phyloP scores from a whole-genome alignment of 1,284 basidiomycete genomes.

The Schizopora paradoxa region DNA sequence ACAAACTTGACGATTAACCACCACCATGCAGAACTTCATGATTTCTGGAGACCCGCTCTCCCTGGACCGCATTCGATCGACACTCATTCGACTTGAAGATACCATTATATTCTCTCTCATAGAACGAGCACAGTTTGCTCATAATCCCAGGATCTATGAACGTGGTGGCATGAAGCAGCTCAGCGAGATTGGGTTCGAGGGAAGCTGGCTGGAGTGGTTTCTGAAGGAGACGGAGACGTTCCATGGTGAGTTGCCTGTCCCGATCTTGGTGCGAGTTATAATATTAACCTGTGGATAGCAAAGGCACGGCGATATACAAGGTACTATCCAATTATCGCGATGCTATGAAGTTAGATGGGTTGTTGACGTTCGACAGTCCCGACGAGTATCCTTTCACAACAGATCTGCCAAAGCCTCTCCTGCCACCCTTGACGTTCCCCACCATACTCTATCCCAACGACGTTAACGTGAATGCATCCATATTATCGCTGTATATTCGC shows the following conservation, averaged over 20 bases:
- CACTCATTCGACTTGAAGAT: conserved; percentile 89
- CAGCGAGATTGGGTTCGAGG: conserved; percentile 64
- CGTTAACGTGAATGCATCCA: conserved; percentile 85
- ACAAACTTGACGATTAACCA: background rate
- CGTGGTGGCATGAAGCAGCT: conserved; percentile 76
- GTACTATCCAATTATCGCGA: conserved; percentile 33
- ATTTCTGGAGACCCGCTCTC: conserved; percentile 73
- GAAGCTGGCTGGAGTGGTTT: conserved; percentile 97
- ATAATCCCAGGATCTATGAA: conserved; percentile 89
- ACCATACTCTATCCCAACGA: conserved; percentile 75
- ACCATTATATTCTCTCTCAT: conserved; percentile 98
- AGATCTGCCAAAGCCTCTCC: conserved; percentile 79
- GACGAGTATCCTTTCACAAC: conserved; percentile 96
- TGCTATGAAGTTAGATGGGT: conserved; percentile 1
- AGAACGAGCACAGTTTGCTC: conserved; percentile 94
- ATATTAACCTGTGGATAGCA: conserved; percentile 42
- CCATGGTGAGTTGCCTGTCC: conserved; percentile 64
- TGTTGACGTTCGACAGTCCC: conserved; percentile 51
- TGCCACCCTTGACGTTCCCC: conserved; percentile 75
- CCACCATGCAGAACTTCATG: conserved; percentile 66
- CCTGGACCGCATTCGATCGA: conserved; percentile 80
- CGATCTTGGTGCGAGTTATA: conserved; percentile 11
- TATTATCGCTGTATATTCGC: conserved; percentile 84
- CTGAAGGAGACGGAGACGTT: conserved; percentile 91
- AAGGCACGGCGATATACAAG: conserved; percentile 91